Percentiles rank a stretch among this genome's conserved stretches.
phyloP scores from a whole-genome alignment of 2,329 filamentous ascomycete species.

The Sporothrix pseudoabietina region DNA sequence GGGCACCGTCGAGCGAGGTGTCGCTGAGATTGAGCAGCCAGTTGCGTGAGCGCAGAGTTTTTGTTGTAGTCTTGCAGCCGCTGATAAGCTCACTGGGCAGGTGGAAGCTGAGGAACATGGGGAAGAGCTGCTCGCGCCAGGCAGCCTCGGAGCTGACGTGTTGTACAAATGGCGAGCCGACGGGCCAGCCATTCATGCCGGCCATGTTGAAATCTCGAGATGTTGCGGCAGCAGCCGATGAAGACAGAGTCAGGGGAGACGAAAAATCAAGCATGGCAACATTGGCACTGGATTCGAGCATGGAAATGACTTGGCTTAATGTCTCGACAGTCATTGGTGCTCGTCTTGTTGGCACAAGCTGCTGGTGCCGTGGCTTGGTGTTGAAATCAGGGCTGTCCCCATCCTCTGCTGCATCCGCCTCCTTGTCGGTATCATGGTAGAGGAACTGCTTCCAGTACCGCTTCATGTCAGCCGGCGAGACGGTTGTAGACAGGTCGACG shows the following conservation, averaged over 20 bases:
- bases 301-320: conserved; percentile 19
- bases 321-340: conserved; percentile 18
- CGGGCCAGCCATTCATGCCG: background rate
- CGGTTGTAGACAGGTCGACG: conserved; percentile 22
- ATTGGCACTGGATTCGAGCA: conserved; percentile 19
- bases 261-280: conserved; percentile 27
- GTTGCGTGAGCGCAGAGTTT: conserved; percentile 27
- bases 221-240: background rate
- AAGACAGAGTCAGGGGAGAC: background rate
- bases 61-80: background rate
- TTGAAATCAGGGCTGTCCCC: background rate
- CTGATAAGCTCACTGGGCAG: conserved; percentile 29
- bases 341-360: background rate
- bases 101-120: conserved; percentile 30
- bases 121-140: conserved; percentile 35
- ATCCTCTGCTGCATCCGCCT: background rate
- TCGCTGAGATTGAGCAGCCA: conserved; percentile 33
- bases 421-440: background rate
- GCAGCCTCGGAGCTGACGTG: conserved; percentile 25
- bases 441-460: conserved; percentile 21
- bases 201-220: background rate
- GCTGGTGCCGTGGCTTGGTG: background rate
- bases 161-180: background rate
- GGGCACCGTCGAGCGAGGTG: conserved; percentile 22
- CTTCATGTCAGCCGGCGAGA: conserved; percentile 7